Evolutionary conservation across 805 yeast species (phyloP).

Genomic region (Tetrapisispora arboricola): DNA sequence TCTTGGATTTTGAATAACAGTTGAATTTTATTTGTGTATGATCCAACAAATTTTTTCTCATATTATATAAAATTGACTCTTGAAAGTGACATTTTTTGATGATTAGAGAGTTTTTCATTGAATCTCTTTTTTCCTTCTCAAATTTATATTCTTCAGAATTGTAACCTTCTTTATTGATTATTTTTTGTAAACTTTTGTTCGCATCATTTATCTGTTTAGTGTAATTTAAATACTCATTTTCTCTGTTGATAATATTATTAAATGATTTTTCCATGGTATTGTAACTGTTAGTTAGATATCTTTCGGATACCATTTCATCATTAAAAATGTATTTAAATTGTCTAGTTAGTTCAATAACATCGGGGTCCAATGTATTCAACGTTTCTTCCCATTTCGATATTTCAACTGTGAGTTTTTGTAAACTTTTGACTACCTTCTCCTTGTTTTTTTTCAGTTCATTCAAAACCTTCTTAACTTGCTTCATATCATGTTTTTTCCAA

Average conservation of each 20-base stretch:
- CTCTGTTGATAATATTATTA: constrained; percentile 20
- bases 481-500: constrained; percentile 10
- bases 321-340: constrained; percentile 17
- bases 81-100: constrained; percentile 16
- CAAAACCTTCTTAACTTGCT: constrained; percentile 13
- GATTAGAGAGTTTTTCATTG: constrained; percentile 13
- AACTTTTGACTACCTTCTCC: constrained; percentile 12
- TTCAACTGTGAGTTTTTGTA: constrained; percentile 15
- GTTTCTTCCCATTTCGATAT: constrained; percentile 15
- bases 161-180: constrained; percentile 16
- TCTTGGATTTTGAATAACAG: constrained; percentile 16
- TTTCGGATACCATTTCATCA: constrained; percentile 17
- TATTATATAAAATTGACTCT: constrained; percentile 14
- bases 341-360: constrained; percentile 9
- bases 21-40: constrained; percentile 11
- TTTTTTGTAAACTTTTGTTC: constrained; percentile 11
- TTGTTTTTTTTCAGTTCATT: constrained; percentile 11
- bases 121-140: constrained; percentile 14
- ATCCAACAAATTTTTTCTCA: constrained; percentile 16
- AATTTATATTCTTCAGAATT: constrained; percentile 18
- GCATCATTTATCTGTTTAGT: constrained; percentile 13
- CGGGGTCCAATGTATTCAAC: constrained; percentile 7
- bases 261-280: constrained; percentile 12
- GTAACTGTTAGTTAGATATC: constrained; percentile 12
- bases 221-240: constrained; percentile 15